These are phyloP conservation scores for Suillus cothurnatus DNA, from an alignment of 768 basidiomycete genomes.

Conservation along the genomic window DNA sequence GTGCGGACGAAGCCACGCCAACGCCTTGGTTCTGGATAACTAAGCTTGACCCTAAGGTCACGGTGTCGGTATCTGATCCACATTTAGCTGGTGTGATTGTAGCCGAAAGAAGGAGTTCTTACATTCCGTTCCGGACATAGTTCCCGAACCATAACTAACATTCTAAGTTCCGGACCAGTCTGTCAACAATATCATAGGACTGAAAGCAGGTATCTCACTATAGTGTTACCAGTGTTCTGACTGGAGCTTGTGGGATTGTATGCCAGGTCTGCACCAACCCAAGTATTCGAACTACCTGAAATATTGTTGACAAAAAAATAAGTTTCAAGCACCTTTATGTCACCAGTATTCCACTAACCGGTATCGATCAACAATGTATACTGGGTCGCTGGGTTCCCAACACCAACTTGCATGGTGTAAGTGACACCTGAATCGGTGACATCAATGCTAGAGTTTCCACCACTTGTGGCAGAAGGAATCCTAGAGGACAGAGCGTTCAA, in stretches of 20 bases:
- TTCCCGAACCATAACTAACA: conserved; percentile 57
- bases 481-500: conserved; percentile 25
- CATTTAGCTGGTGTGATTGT: background rate
- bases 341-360: conserved; percentile 31
- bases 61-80: conserved; percentile 43
- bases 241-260: conserved; percentile 48
- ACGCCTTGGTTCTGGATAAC: conserved; percentile 46
- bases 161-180: conserved; percentile 31
- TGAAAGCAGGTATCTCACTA: conserved; percentile 37
- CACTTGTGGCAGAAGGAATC: conserved; percentile 40
- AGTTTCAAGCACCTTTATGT: background rate
- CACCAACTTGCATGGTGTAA: conserved; percentile 50
- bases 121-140: conserved; percentile 57
- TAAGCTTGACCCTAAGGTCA: conserved; percentile 40
- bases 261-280: conserved; percentile 51
- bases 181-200: conserved; percentile 8
- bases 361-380: conserved; percentile 58
- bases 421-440: conserved; percentile 58
- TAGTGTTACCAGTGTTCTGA: conserved; percentile 35
- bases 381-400: conserved; percentile 48
- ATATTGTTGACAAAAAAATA: background rate
- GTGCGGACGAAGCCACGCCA: conserved; percentile 42
- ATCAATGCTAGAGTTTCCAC: conserved; percentile 40
- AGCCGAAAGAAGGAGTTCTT: conserved; percentile 11
- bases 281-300: conserved; percentile 49